A percentile compares a stretch with the other conserved stretches of the same genome.
Conservation (phyloP, 371 early-diverging fungal species). For the Thermomucor indicae-seudaticae region DNA sequence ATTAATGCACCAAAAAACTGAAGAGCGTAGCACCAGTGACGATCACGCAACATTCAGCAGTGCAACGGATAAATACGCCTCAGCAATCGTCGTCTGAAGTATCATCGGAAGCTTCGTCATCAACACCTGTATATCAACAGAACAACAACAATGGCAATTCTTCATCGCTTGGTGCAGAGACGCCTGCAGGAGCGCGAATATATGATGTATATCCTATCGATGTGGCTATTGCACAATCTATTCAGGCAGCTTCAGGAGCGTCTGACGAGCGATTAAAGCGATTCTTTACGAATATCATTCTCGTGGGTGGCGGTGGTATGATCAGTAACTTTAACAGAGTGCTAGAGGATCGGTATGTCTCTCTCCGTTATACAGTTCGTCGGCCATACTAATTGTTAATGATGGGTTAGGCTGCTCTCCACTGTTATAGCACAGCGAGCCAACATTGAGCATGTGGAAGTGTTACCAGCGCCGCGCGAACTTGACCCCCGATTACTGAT, state of each 20-base stretch:
- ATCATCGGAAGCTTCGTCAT: background rate
- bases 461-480: conserved; percentile 79
- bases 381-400: background rate
- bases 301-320: conserved; percentile 86
- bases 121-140: conserved; percentile 1
- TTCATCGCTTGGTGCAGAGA: background rate
- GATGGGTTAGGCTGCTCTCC: conserved; percentile 22
- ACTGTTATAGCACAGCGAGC: conserved; percentile 32
- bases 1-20: background rate
- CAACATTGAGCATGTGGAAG: conserved; percentile 67
- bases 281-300: conserved; percentile 70
- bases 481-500: conserved; percentile 81
- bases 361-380: background rate
- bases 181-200: conserved; percentile 3
- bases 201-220: conserved; percentile 60
- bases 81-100: background rate
- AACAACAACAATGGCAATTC: background rate
- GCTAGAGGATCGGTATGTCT: conserved; percentile 62
- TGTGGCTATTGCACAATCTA: conserved; percentile 74
- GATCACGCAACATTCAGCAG: too few relatives aligned
- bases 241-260: conserved; percentile 51
- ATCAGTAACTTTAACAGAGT: conserved; percentile 67
- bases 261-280: conserved; percentile 71
- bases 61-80: too few relatives aligned
- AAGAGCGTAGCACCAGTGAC: too few relatives aligned